These are phyloP conservation scores for Amphibolis antarctica DNA, from an alignment of 106 monocot genomes.

Conservation along the genomic window DNA sequence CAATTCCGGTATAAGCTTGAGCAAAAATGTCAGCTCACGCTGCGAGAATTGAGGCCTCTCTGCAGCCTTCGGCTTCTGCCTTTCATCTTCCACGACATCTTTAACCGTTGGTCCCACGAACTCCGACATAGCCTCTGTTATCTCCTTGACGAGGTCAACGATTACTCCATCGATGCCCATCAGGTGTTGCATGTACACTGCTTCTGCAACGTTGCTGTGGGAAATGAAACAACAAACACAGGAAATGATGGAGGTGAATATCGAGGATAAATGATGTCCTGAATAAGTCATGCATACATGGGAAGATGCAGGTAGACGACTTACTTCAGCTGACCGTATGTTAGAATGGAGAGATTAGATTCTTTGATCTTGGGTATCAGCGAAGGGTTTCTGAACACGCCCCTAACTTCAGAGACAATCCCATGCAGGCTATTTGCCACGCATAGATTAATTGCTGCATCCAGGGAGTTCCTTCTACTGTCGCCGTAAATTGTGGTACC, in stretches of 20 bases:
- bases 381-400: conserved; percentile 51
- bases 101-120: conserved; percentile 6
- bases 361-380: conserved; percentile 49
- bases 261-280: no score
- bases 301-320: no score
- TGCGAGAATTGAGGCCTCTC: conserved; percentile 51
- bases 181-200: conserved; percentile 75
- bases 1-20: conserved; percentile 68
- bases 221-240: no score
- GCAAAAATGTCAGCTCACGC: conserved; percentile 50
- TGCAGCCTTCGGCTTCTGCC: not conserved
- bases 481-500: conserved; percentile 49
- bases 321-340: conserved; percentile 83
- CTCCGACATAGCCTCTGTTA: conserved; percentile 49
- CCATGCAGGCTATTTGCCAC: conserved; percentile 42
- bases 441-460: conserved; percentile 56
- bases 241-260: no score
- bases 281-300: no score
- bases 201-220: conserved; percentile 60
- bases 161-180: conserved; percentile 86
- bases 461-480: conserved; percentile 66
- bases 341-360: conserved; percentile 48
- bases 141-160: conserved; percentile 65
- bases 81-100: not conserved
- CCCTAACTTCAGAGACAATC: conserved; percentile 62